Evolutionary conservation across 1,284 basidiomycete genomes (phyloP), one percentile per base, ranked within the genome.

Genomic region (Fereydounia khargensis): DNA sequence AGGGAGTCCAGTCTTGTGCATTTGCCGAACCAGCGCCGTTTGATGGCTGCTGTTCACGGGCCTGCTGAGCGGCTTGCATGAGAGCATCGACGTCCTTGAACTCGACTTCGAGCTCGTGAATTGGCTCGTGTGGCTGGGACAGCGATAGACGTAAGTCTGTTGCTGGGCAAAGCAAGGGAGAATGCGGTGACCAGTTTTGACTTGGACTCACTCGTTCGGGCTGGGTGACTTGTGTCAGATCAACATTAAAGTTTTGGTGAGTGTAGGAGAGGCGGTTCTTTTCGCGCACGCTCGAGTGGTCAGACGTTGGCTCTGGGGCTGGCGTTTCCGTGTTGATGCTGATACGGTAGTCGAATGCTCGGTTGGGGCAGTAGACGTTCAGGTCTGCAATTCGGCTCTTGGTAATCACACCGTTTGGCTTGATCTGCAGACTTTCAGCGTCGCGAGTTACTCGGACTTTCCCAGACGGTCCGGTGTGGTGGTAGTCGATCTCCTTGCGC

Each of bases 221-320:
- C 60, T 64, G 27, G 44, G 62, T 84, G 38, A 98, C 94, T 76
- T 92, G 89, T 0, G 94, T 98, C 35, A 98, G 81, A 78, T 98
- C 94, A 56, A 98, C 86, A 63, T 82, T 82, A 74, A 90, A 91
- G 54, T 92, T 85, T 77, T 96, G 90, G 77, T 97, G 92, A 2
- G 85, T 79, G 75, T 98, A 98, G 62, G 88, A 89, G 69, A 96
- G 81, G 27, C 95, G 82, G 76, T 98, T 91, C 95, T 98, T 78
- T 82, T 82, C 52, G 89, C 83, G 22, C 84, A 45, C 46, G 19
- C 73, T 77, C 27, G 52, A 50, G 39, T 73, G 54, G 22, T 61
- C 30, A 43, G 77, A 65, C 16, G 49, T 74, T 52, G 39, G 74
- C 65, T 76, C 58, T 30, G 4, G 28, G 6, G 28, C 28, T 30